phyloP scores from a whole-genome alignment of 1,284 basidiomycete genomes.

The Microbotryum violaceum region DNA sequence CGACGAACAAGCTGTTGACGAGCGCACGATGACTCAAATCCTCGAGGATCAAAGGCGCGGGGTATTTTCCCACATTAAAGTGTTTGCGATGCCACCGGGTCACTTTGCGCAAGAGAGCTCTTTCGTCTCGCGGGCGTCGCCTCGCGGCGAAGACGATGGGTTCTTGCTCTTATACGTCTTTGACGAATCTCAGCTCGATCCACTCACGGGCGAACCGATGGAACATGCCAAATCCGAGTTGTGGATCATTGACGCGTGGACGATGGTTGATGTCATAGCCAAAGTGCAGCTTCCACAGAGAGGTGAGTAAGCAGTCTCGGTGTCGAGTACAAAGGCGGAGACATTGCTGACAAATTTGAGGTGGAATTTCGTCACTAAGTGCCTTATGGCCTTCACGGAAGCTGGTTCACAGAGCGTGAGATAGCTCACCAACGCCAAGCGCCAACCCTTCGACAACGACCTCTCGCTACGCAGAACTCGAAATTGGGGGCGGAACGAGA shows the following conservation, averaged over 20 bases:
- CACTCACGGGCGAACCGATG: constrained; percentile 39
- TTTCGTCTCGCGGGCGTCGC: constrained; percentile 41
- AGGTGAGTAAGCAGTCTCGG: constrained; percentile 20
- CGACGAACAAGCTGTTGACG: constrained; percentile 41
- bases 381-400: constrained; percentile 41
- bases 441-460: constrained; percentile 4
- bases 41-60: constrained; percentile 35
- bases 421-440: constrained; percentile 32
- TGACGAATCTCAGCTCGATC: constrained; percentile 43
- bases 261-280: constrained; percentile 42
- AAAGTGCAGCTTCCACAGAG: constrained; percentile 46
- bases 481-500: no score
- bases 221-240: constrained; percentile 42
- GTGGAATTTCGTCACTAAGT: constrained; percentile 24
- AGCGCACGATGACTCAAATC: constrained; percentile 41
- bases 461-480: neutral
- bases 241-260: constrained; percentile 47
- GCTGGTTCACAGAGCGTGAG: constrained; percentile 38
- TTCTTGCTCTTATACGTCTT: constrained; percentile 48
- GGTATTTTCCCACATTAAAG: constrained; percentile 33
- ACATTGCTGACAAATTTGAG: constrained; percentile 13
- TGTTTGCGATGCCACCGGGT: constrained; percentile 44
- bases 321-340: constrained; percentile 11
- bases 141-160: constrained; percentile 44
- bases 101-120: constrained; percentile 46